phyloP scores from a whole-genome alignment of 306 rosid genomes.

The Acacia confusa region DNA sequence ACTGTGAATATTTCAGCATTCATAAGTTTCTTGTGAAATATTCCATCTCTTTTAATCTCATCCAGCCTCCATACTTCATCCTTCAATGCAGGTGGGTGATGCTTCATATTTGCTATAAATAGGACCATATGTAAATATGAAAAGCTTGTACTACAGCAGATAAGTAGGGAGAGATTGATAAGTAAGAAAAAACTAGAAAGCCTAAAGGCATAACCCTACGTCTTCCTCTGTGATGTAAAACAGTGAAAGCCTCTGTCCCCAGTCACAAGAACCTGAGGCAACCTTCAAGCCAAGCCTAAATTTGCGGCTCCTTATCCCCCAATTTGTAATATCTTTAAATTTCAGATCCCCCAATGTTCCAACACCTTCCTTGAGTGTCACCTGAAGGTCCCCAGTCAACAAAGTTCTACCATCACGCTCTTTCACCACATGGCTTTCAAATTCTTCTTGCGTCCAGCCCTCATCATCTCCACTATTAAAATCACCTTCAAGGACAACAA shows the following conservation, averaged over 20 bases:
- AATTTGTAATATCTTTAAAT: slow-evolving; percentile 95
- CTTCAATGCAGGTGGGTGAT: slow-evolving; percentile 83
- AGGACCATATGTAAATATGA: slow-evolving; percentile 19
- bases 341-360: slow-evolving; percentile 93
- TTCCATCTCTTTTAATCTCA: slow-evolving; percentile 97
- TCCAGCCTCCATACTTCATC: slow-evolving; percentile 99
- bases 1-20: slow-evolving; percentile 52
- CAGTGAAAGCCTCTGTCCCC: slow-evolving; percentile 98
- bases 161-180: slow-evolving; percentile 3
- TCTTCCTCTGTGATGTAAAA: slow-evolving; percentile 99
- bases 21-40: slow-evolving; percentile 90
- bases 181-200: slow-evolving; percentile 28
- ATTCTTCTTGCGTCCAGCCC: slow-evolving; percentile 89
- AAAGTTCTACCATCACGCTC: slow-evolving; percentile 99
- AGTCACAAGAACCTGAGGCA: slow-evolving; percentile 74
- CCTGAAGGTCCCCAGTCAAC: slow-evolving; percentile 86
- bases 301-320: slow-evolving; percentile 99
- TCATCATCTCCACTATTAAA: slow-evolving; percentile 93
- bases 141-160: slow-evolving; percentile 2
- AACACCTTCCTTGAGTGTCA: slow-evolving; percentile 95
- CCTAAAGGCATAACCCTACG: slow-evolving; percentile 50
- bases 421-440: slow-evolving; percentile 91
- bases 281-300: slow-evolving; percentile 95
- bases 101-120: slow-evolving; percentile 92
- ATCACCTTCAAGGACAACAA: slow-evolving; percentile 98